phyloP scores from a whole-genome alignment of 1,284 basidiomycete species.

The Ceratobasidium sp. region DNA sequence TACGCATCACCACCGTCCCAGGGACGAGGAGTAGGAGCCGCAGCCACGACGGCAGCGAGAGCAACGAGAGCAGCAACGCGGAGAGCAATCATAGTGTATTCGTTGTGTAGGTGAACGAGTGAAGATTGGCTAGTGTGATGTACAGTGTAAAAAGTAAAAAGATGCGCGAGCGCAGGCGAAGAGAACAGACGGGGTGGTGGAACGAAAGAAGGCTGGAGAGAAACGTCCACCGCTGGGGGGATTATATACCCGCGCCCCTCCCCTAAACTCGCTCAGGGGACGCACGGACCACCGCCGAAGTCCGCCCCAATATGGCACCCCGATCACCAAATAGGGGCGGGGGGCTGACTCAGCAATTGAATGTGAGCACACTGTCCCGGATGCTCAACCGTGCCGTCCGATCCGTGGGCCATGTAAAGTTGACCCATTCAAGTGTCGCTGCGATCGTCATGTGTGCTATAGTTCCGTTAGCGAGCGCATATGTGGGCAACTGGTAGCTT shows the following conservation, averaged over 20 bases:
- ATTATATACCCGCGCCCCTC: constrained; percentile 25
- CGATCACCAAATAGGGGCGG: constrained; percentile 23
- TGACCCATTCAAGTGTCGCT: constrained; percentile 72
- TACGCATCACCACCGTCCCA: constrained; percentile 47
- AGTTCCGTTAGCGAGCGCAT: constrained; percentile 4
- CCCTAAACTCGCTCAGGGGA: constrained; percentile 5
- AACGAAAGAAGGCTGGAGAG: constrained; percentile 1
- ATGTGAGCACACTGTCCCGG: constrained; percentile 77
- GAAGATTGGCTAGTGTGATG: constrained; percentile 1
- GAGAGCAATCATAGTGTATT: constrained; percentile 37
- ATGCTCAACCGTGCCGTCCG: constrained; percentile 82
- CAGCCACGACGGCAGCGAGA: constrained; percentile 42
- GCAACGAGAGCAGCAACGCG: constrained; percentile 30
- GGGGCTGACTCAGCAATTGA: constrained; percentile 62
- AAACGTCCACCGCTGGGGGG: no score
- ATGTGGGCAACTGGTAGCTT: constrained; percentile 42
- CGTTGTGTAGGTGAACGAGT: constrained; percentile 35
- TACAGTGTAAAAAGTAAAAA: background rate
- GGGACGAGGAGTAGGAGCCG: constrained; percentile 44
- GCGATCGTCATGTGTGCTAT: constrained; percentile 72
- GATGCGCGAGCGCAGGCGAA: background rate
- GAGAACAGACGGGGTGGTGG: constrained; percentile 33
- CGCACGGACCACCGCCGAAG: constrained; percentile 32
- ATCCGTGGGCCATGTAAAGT: constrained; percentile 81
- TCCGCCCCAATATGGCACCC: background rate